phyloP scores from a whole-genome alignment of 345 rosid species.

The Angophora floribunda region DNA sequence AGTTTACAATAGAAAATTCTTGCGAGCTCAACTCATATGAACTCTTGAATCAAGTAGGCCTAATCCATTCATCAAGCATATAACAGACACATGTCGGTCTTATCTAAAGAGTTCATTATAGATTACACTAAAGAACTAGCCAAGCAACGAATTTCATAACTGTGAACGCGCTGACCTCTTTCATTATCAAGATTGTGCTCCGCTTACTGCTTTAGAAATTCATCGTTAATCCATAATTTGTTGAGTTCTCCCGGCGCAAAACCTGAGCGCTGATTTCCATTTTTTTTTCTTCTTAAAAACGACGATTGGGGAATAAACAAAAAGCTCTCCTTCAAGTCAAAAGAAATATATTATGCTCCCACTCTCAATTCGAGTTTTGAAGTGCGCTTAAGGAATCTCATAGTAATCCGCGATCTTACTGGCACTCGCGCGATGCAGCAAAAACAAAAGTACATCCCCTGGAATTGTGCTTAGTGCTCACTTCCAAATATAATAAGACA shows the following conservation, averaged over 20 bases:
- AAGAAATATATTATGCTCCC: neutral
- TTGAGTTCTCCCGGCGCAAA: neutral
- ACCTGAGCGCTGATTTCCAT: neutral
- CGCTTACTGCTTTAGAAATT: neutral
- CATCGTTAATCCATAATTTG: neutral
- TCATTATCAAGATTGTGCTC: neutral
- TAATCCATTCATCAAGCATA: neutral
- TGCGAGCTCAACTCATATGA: neutral
- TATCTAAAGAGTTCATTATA: neutral
- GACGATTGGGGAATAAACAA: neutral
- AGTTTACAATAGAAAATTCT: accelerated
- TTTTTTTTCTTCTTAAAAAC: neutral
- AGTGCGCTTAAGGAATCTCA: neutral
- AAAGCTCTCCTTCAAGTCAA: neutral
- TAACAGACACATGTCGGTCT: accelerated
- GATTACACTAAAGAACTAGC: no score
- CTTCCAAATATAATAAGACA: neutral
- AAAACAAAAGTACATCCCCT: neutral
- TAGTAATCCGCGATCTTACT: neutral
- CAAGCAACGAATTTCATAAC: neutral
- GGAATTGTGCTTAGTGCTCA: neutral
- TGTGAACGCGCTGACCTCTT: no score
- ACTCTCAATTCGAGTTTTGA: neutral
- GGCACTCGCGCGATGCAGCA: neutral
- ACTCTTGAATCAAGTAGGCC: accelerated